These are phyloP conservation scores for Hypoxylon perforatum DNA, from an alignment of 495 filamentous ascomycete genomes.

Conservation along the genomic window DNA sequence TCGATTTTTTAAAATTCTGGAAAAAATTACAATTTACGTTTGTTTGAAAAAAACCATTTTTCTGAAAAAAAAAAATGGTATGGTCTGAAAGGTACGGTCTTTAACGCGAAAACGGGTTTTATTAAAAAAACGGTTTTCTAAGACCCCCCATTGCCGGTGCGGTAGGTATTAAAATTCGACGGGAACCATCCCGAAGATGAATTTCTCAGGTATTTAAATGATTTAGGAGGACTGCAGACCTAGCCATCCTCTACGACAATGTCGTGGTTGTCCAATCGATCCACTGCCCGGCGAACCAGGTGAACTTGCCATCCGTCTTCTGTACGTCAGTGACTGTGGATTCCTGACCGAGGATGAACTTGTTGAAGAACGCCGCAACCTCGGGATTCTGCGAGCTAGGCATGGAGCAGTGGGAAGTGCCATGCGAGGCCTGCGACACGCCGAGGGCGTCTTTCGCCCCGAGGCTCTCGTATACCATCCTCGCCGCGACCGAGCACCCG, in stretches of 20 bases:
- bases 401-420: constrained; percentile 53
- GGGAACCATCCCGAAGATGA: too few relatives aligned
- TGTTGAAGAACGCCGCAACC: constrained; percentile 53
- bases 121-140: too few relatives aligned
- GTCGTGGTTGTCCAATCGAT: constrained; percentile 48
- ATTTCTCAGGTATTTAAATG: too few relatives aligned
- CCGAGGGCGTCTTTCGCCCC: constrained; percentile 42
- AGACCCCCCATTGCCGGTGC: too few relatives aligned
- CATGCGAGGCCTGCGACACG: constrained; percentile 44
- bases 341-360: constrained; percentile 48
- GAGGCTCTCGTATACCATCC: constrained; percentile 49
- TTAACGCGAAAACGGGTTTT: too few relatives aligned
- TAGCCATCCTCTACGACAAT: constrained; percentile 42
- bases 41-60: too few relatives aligned
- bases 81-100: too few relatives aligned
- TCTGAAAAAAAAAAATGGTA: too few relatives aligned
- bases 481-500: constrained; percentile 51
- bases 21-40: too few relatives aligned
- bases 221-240: too few relatives aligned
- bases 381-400: constrained; percentile 51
- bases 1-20: too few relatives aligned
- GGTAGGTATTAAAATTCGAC: too few relatives aligned
- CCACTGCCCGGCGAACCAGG: constrained; percentile 36
- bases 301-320: constrained; percentile 47
- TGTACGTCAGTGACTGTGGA: constrained; percentile 43